Evolutionary conservation across 305 asterid species (phyloP).

Genomic region (Rubia tinctorum): DNA sequence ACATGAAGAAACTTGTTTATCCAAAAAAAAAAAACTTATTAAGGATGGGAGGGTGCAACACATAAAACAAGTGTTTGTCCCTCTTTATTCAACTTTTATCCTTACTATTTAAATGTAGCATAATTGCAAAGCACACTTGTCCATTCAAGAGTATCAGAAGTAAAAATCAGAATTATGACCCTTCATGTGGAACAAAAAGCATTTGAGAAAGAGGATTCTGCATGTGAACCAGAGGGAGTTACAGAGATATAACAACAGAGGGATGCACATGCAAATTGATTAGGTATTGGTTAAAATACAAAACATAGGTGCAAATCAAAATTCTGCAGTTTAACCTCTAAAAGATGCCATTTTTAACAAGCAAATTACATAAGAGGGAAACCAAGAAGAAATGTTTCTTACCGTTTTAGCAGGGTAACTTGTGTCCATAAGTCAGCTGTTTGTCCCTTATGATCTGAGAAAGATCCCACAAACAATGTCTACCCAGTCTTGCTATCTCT

Average conservation of each 20-base stretch:
- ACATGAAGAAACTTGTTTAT: not conserved
- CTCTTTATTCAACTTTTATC: not conserved
- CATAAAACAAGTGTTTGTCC: not conserved
- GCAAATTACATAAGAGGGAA: slow-evolving; percentile 2
- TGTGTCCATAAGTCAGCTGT: slow-evolving; percentile 18
- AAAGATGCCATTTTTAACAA: slow-evolving; percentile 6
- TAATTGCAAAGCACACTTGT: not conserved
- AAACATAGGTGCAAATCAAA: slow-evolving; percentile 46
- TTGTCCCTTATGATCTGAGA: slow-evolving; percentile 40
- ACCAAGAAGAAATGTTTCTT: slow-evolving; percentile 19
- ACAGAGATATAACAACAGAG: not conserved
- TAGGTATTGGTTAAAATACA: slow-evolving; percentile 6
- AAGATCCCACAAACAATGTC: slow-evolving; percentile 39
- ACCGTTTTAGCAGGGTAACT: slow-evolving; percentile 17
- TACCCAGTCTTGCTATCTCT: slow-evolving; percentile 33
- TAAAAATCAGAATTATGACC: not conserved
- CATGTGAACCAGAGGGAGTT: not conserved
- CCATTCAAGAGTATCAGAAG: not conserved
- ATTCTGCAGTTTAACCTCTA: slow-evolving; percentile 13
- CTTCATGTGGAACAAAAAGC: not conserved
- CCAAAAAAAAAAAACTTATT: not conserved
- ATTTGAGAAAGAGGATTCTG: not conserved
- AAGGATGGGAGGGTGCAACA: not conserved
- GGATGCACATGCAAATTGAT: slow-evolving; percentile 5
- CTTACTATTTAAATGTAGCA: not conserved